Evolutionary conservation across 352 stramenopile genomes (phyloP), one percentile per base, ranked within the genome.

Genomic region (Globisporangium nagaii): DNA sequence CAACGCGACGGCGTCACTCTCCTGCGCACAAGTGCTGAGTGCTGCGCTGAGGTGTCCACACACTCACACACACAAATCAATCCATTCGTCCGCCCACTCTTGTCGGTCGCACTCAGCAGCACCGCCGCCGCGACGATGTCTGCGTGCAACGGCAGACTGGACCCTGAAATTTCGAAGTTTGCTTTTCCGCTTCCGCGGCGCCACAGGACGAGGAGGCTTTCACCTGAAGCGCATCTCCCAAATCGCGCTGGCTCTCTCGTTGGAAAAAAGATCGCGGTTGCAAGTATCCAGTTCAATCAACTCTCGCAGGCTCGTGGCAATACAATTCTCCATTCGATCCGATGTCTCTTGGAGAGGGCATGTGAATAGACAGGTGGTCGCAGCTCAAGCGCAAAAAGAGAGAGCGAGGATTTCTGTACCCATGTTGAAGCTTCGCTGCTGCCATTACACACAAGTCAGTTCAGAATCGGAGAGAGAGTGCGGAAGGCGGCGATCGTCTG

Each of bases 351-450:
- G 7, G 1, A 30, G 12, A 37, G 13, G 15, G 17, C 34, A 48
- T 48, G 0, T 13, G 15, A 48, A 17, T 24, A 35, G 22, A 34
- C 41, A 49, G 25, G 8, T 12, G 3, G 24, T 42, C n/a, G 8
- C 17, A 17, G 20, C 36, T 42, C 22, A 17, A 42, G n/a, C n/a
- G n/a, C n/a, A 42, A 39, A 8, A 40, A 36, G 9, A 8, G 2
- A 34, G 24, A 15, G 15, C 15, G 15, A 4, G 24, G 10, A 30
- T 10, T 12, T 15, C 27, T 41, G 45, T 53, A 53, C 45, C 45
- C 45, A 53, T 53, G 11, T 53, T 53, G 30, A 53, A 53, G 45
- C 45, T 19, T 15, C n/a, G n/a, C n/a, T 22, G 22, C 9, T 22
- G n/a, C n/a, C 42, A 49, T 49, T 49, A 49, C 25, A 49, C 42